Conservation (phyloP, 345 rosid species). For the Pugionium cornutum region DNA sequence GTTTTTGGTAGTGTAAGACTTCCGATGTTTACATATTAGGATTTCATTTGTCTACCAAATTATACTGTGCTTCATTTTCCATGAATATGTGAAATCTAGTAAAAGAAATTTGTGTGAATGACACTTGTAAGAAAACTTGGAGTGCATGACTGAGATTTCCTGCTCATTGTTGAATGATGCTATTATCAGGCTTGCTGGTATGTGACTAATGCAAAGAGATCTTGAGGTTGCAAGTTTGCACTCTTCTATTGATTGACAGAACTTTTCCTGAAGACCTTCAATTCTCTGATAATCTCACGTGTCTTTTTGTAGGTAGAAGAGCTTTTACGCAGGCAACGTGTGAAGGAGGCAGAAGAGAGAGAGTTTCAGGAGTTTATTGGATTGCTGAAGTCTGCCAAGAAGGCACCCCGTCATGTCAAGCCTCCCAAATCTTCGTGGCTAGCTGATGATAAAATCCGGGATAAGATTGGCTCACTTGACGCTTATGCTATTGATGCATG, state of each 20-base stretch:
- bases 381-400: conserved; percentile 66
- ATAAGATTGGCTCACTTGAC: conserved; percentile 69
- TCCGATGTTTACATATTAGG: neutral
- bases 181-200: conserved; percentile 23
- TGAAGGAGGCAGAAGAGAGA: conserved; percentile 74
- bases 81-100: conserved; percentile 6
- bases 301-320: conserved; percentile 67
- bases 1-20: conserved; percentile 15
- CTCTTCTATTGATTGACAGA: conserved; percentile 11
- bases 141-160: neutral
- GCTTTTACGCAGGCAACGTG: conserved; percentile 59
- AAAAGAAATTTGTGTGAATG: neutral
- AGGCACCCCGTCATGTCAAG: conserved; percentile 58
- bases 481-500: conserved; percentile 83
- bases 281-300: conserved; percentile 17
- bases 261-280: conserved; percentile 13
- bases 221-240: conserved; percentile 20
- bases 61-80: conserved; percentile 4
- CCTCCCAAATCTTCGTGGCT: conserved; percentile 85
- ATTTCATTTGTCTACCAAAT: neutral
- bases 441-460: conserved; percentile 56
- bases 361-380: conserved; percentile 76
- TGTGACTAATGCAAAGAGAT: conserved; percentile 15
- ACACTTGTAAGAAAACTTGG: conserved; percentile 15
- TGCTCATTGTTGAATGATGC: conserved; percentile 23